Conservation (phyloP, 352 stramenopile genomes). For the Phytophthora boehmeriae region DNA sequence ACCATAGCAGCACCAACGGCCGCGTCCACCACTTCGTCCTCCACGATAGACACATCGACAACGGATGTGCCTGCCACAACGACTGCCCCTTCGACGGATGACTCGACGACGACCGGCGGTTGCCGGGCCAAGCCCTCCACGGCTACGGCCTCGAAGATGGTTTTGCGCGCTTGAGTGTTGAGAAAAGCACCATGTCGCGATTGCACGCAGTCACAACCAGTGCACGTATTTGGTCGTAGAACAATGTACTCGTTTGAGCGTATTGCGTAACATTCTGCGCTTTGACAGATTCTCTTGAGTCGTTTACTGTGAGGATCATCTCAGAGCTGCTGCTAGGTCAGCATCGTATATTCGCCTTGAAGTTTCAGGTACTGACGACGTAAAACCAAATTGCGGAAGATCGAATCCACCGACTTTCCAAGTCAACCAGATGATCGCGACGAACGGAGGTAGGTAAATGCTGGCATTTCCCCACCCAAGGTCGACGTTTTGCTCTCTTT, state of each 20-base stretch:
- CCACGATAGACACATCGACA: background rate
- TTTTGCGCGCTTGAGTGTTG: background rate
- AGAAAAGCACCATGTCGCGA: background rate
- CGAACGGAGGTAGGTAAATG: slow-evolving; percentile 11
- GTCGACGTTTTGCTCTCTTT: slow-evolving; percentile 4
- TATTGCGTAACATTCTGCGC: slow-evolving; percentile 5
- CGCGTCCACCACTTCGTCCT: background rate
- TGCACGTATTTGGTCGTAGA: background rate
- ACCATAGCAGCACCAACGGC: background rate
- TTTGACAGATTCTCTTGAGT: background rate
- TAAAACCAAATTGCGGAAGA: slow-evolving; percentile 18
- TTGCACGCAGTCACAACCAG: too few species aligned
- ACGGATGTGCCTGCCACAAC: background rate
- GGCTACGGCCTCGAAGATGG: background rate
- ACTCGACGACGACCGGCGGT: slow-evolving; percentile 9
- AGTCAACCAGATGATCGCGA: slow-evolving; percentile 11
- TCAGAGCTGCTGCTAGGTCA: too few species aligned
- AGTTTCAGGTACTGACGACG: background rate
- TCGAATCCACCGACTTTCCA: slow-evolving; percentile 9
- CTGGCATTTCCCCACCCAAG: slow-evolving; percentile 3
- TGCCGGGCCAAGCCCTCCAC: slow-evolving; percentile 2
- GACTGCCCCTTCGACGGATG: slow-evolving; percentile 10
- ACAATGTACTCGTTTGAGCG: background rate
- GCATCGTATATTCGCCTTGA: background rate
- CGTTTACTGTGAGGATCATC: slow-evolving; percentile 3